Evolutionary conservation across 1,284 basidiomycete genomes (phyloP).

Genomic region (Quambalaria eucalypti): DNA sequence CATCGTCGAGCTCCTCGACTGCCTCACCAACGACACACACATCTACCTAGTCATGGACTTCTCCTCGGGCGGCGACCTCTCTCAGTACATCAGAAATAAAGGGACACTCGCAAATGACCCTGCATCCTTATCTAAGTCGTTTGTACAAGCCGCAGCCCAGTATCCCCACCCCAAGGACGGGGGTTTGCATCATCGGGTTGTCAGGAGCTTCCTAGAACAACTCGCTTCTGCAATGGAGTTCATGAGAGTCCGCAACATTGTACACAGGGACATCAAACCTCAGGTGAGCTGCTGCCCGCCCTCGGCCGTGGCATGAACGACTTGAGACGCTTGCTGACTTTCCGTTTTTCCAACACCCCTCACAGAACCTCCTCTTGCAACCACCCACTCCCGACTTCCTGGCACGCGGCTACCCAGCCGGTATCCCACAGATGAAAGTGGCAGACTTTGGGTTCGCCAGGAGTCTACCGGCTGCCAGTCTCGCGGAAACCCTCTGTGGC

Average conservation of each 20-base stretch:
- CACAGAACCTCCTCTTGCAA: constrained; percentile 75
- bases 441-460: constrained; percentile 98
- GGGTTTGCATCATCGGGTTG: constrained; percentile 80
- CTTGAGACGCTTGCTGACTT: constrained; percentile 1
- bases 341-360: background rate
- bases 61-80: constrained; percentile 89
- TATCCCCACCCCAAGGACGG: constrained; percentile 85
- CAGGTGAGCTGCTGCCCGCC: constrained; percentile 50
- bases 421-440: constrained; percentile 50
- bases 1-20: constrained; percentile 85
- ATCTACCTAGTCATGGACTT: constrained; percentile 98
- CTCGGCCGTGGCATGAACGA: background rate
- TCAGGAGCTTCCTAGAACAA: constrained; percentile 85
- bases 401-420: constrained; percentile 73
- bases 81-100: constrained; percentile 68
- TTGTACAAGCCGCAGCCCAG: constrained; percentile 14
- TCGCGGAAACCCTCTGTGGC: constrained; percentile 95
- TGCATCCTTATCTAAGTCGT: background rate
- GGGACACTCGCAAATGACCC: constrained; percentile 1
- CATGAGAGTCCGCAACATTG: constrained; percentile 75
- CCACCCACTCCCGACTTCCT: constrained; percentile 71
- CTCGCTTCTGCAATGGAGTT: constrained; percentile 92
- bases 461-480: constrained; percentile 76
- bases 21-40: constrained; percentile 80
- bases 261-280: constrained; percentile 95